Evolutionary conservation across 2,329 filamentous ascomycete genomes (phyloP).

Genomic region (Fusarium avenaceum): DNA sequence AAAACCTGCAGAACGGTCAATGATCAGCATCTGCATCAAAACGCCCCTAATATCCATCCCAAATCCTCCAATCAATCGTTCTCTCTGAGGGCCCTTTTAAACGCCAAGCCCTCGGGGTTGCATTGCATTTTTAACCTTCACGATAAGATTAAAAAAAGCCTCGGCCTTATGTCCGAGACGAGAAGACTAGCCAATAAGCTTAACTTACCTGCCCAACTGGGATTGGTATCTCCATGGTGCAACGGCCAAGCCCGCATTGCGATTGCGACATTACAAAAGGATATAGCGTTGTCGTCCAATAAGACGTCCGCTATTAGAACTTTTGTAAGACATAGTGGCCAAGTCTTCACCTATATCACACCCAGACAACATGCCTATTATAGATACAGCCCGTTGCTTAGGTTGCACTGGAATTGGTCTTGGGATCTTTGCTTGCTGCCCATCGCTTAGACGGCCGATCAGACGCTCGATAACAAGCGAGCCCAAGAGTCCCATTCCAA

Average conservation of each 20-base stretch:
- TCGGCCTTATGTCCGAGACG: slow-evolving; percentile 5
- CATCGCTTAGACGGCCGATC: not conserved
- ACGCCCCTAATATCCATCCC: not conserved
- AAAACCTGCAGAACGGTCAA: not conserved
- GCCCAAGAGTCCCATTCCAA: not conserved
- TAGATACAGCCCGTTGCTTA: not conserved
- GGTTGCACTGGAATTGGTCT: not conserved
- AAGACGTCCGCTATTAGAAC: not conserved
- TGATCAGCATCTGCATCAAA: not conserved
- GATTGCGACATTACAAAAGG: slow-evolving; percentile 8
- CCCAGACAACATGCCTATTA: not conserved
- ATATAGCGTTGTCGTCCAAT: slow-evolving; percentile 4
- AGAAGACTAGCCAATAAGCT: slow-evolving; percentile 23
- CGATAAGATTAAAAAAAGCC: slow-evolving; percentile 27
- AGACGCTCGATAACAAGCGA: not conserved
- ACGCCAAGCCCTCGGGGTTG: slow-evolving; percentile 8
- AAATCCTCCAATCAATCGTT: slow-evolving; percentile 13
- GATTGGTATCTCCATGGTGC: slow-evolving; percentile 6
- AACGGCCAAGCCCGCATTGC: not conserved
- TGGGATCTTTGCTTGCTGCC: not conserved
- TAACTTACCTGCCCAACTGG: slow-evolving; percentile 21
- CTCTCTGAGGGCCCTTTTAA: not conserved
- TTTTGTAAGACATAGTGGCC: slow-evolving; percentile 20
- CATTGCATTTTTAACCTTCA: slow-evolving; percentile 28
- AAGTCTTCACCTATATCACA: not conserved